These are phyloP conservation scores for Fibroporia radiculosa DNA, from an alignment of 768 basidiomycete genomes.

Conservation along the genomic window DNA sequence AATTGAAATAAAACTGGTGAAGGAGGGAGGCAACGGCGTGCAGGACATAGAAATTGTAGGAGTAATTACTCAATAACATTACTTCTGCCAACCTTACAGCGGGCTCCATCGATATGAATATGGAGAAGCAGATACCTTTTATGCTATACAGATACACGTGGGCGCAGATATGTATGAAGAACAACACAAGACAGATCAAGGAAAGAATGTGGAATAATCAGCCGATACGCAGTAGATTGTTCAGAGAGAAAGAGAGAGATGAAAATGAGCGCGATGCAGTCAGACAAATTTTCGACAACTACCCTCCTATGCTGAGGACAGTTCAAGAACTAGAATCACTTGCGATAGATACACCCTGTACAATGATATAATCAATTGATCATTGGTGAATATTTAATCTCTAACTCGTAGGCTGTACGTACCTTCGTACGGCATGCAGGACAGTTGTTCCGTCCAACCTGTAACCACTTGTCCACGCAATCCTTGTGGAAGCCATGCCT, in stretches of 20 bases:
- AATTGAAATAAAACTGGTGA: too few relatives aligned
- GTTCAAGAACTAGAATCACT: conserved; percentile 6
- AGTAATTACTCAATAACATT: too few relatives aligned
- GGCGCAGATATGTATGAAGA: conserved; percentile 4
- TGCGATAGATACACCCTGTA: conserved; percentile 15
- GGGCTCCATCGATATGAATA: too few relatives aligned
- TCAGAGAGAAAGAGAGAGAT: background rate
- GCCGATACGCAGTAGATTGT: background rate
- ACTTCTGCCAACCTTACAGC: too few relatives aligned
- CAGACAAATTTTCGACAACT: background rate
- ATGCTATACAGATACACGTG: too few relatives aligned
- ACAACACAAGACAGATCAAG: background rate
- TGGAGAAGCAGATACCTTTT: too few relatives aligned
- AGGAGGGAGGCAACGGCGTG: too few relatives aligned
- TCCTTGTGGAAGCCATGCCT: conserved; percentile 84
- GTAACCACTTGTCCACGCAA: conserved; percentile 86
- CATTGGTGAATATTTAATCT: background rate
- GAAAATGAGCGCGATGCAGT: background rate
- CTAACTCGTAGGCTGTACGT: conserved; percentile 13
- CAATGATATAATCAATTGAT: background rate
- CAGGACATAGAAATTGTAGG: too few relatives aligned
- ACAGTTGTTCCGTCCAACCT: conserved; percentile 79
- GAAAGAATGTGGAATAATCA: background rate
- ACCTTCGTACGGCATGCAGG: conserved; percentile 84
- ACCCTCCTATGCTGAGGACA: background rate